Conservation (phyloP, 805 yeast species). For the Ascoidea asiatica region DNA sequence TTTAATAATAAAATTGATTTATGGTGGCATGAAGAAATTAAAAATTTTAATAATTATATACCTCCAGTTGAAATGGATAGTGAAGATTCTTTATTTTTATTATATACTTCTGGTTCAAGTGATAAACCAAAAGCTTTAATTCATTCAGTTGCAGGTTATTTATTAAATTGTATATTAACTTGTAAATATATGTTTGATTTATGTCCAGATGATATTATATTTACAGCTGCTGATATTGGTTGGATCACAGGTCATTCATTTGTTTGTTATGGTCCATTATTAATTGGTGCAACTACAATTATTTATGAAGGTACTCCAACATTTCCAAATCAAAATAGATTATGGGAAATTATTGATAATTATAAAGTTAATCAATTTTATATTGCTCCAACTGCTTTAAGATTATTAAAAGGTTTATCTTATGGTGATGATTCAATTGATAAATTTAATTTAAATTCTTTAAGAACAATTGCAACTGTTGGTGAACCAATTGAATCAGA, state of each 20-base stretch:
- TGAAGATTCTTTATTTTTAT: slow-evolving; percentile 67
- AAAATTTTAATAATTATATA: slow-evolving; percentile 49
- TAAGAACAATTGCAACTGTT: slow-evolving; percentile 64
- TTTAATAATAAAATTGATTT: slow-evolving; percentile 46
- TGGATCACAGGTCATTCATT: slow-evolving; percentile 86
- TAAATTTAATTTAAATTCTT: slow-evolving; percentile 43
- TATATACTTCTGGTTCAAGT: slow-evolving; percentile 77
- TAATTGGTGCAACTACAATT: slow-evolving; percentile 61
- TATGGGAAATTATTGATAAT: slow-evolving; percentile 62
- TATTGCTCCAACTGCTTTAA: slow-evolving; percentile 73
- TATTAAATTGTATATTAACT: slow-evolving; percentile 58
- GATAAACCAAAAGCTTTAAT: slow-evolving; percentile 81
- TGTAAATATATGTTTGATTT: slow-evolving; percentile 66
- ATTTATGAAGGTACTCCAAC: slow-evolving; percentile 86
- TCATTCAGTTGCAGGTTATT: slow-evolving; percentile 68
- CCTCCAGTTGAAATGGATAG: slow-evolving; percentile 62
- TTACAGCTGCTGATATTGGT: slow-evolving; percentile 83
- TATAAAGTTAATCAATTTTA: slow-evolving; percentile 65
- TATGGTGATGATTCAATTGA: slow-evolving; percentile 47
- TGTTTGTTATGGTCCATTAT: slow-evolving; percentile 66
- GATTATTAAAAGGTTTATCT: slow-evolving; percentile 57
- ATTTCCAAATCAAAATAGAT: slow-evolving; percentile 69
- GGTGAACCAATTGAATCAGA: slow-evolving; percentile 81
- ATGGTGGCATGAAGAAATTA: slow-evolving; percentile 63
- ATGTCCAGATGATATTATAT: slow-evolving; percentile 56